A percentile compares a stretch with the other conserved stretches of the same genome.
phyloP scores from a whole-genome alignment of 31 red algal species.

The Endocladia muricata region DNA sequence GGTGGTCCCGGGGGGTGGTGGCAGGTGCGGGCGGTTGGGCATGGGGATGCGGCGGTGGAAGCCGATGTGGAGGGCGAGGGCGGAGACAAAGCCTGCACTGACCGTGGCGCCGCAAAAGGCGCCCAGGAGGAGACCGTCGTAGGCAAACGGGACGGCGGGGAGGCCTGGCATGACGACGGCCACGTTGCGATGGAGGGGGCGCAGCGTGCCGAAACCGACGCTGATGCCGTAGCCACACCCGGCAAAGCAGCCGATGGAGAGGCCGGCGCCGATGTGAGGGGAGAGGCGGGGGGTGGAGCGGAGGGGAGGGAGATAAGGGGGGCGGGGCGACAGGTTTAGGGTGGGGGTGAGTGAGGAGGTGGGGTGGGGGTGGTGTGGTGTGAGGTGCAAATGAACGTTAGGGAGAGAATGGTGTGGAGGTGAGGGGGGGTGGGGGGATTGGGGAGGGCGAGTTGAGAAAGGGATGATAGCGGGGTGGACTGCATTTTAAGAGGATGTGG shows the following conservation, averaged over 20 bases:
- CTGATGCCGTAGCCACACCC: constrained; percentile 64
- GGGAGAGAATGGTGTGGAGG: too few relatives aligned
- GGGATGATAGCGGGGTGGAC: too few relatives aligned
- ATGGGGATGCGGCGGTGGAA: constrained; percentile 43
- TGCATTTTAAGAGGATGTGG: too few relatives aligned
- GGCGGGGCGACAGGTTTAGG: not conserved
- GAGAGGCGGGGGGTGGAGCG: not conserved
- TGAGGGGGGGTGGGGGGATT: too few relatives aligned
- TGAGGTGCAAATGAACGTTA: too few relatives aligned
- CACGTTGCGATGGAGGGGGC: constrained; percentile 4
- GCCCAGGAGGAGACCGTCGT: constrained; percentile 62
- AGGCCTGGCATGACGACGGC: constrained; percentile 39
- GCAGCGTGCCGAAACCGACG: constrained; percentile 61
- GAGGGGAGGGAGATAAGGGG: not conserved
- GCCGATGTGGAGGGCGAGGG: constrained; percentile 51
- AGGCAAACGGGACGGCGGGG: constrained; percentile 42
- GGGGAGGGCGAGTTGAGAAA: too few relatives aligned
- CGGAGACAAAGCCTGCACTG: constrained; percentile 47
- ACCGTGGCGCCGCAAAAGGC: constrained; percentile 73
- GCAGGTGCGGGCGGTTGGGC: not conserved
- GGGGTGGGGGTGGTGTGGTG: not conserved
- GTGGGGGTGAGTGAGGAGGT: not conserved
- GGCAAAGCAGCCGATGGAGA: constrained; percentile 73
- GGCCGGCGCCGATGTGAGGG: constrained; percentile 42
- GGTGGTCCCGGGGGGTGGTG: not conserved